phyloP scores from a whole-genome alignment of 2,329 filamentous ascomycete species.

The Ilyonectria mors-panacis region DNA sequence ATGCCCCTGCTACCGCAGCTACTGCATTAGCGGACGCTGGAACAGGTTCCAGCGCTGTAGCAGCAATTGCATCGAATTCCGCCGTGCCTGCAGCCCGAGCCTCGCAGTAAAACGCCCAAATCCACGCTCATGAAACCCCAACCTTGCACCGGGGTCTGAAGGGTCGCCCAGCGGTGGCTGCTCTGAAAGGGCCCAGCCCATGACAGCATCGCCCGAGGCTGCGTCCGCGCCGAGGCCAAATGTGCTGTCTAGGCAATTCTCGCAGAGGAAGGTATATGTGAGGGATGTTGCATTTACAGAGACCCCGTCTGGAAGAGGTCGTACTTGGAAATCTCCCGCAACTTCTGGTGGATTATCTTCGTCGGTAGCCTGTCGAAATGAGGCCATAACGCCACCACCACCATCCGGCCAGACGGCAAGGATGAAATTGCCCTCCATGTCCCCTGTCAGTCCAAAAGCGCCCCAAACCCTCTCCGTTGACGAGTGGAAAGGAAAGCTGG shows the following conservation, averaged over 20 bases:
- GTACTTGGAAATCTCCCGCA: slow-evolving; percentile 57
- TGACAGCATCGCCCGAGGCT: slow-evolving; percentile 46
- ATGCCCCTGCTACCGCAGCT: background rate
- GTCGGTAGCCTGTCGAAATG: slow-evolving; percentile 60
- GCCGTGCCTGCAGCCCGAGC: slow-evolving; percentile 17
- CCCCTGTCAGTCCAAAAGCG: slow-evolving; percentile 60
- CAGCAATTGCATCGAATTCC: slow-evolving; percentile 25
- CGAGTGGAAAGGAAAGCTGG: slow-evolving; percentile 60
- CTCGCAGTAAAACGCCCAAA: slow-evolving; percentile 47
- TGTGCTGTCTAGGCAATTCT: slow-evolving; percentile 50
- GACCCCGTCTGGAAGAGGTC: slow-evolving; percentile 59
- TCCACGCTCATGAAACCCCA: slow-evolving; percentile 52
- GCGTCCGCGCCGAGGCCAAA: slow-evolving; percentile 30
- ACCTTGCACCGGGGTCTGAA: slow-evolving; percentile 38
- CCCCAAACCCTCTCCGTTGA: slow-evolving; percentile 62
- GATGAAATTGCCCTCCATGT: slow-evolving; percentile 62
- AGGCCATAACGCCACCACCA: slow-evolving; percentile 55
- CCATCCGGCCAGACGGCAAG: slow-evolving; percentile 62
- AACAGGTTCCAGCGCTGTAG: slow-evolving; percentile 16
- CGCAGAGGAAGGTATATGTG: slow-evolving; percentile 63
- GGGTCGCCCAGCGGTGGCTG: slow-evolving; percentile 40
- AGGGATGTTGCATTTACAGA: slow-evolving; percentile 60
- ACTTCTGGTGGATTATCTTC: slow-evolving; percentile 61
- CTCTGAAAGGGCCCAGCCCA: slow-evolving; percentile 56
- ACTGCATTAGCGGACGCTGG: slow-evolving; percentile 11